Evolutionary conservation across 176 grass and related monocot species (phyloP).

Genomic region (Musa troglodytarum): DNA sequence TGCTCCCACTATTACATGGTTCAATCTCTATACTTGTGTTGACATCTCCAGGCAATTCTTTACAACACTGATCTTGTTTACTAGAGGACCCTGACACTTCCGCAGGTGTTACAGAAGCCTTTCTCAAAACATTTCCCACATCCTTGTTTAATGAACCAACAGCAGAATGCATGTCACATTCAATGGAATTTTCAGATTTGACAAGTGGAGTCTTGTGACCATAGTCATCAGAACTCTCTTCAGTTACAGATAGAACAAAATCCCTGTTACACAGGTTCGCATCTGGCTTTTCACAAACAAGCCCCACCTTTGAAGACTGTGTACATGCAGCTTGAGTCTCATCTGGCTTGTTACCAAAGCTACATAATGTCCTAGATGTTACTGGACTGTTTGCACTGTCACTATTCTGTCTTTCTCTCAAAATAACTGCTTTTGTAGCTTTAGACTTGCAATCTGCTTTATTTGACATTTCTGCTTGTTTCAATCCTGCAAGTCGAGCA

Average conservation of each 20-base stretch:
- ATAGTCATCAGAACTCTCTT: background rate
- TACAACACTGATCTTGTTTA: background rate
- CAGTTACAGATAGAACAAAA: background rate
- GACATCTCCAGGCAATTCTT: background rate
- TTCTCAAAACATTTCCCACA: background rate
- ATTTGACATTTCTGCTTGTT: slow-evolving; percentile 33
- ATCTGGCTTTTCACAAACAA: background rate
- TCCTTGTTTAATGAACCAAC: background rate
- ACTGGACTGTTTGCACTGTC: slow-evolving; percentile 4
- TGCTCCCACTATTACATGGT: background rate
- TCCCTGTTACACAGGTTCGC: background rate
- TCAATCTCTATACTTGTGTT: background rate
- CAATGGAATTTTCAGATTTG: background rate
- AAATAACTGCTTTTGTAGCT: slow-evolving; percentile 4
- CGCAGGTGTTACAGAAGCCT: background rate
- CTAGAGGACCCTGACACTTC: background rate
- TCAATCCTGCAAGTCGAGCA: slow-evolving; percentile 41
- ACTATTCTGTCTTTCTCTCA: slow-evolving; percentile 28
- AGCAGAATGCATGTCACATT: background rate
- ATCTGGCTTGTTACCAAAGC: background rate
- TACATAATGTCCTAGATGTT: background rate
- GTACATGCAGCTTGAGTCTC: background rate
- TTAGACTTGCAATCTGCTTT: slow-evolving; percentile 25
- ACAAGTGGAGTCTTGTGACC: background rate
- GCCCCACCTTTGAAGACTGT: background rate